Conservation (phyloP, 352 stramenopile species). For the Pythium dissimile region DNA sequence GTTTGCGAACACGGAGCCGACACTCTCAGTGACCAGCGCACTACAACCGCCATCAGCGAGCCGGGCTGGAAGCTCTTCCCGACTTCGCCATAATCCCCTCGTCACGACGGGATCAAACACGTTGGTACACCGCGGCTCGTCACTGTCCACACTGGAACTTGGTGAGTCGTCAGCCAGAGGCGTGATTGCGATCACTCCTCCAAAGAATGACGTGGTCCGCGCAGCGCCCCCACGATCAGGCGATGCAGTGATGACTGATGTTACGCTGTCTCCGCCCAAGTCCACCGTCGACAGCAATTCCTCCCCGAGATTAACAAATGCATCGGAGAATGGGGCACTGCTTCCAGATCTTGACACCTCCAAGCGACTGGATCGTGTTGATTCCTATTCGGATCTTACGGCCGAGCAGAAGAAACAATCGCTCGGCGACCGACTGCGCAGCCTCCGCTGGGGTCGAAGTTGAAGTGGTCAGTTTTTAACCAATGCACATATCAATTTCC, state of each 20-base stretch:
- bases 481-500: neutral
- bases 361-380: neutral
- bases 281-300: too few relatives aligned
- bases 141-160: conserved; percentile 14
- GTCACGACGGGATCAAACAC: neutral
- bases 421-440: conserved; percentile 31
- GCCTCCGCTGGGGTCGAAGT: conserved; percentile 26
- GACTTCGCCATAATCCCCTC: conserved; percentile 16
- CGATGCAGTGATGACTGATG: conserved; percentile 4
- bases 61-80: neutral
- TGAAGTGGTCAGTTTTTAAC: conserved; percentile 9
- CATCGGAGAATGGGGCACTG: neutral
- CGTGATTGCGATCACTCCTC: conserved; percentile 8
- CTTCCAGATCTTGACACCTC: neutral
- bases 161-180: neutral
- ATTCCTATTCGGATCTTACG: neutral
- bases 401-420: conserved; percentile 26
- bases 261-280: conserved; percentile 10
- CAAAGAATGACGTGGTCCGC: neutral
- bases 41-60: neutral
- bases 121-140: conserved; percentile 7
- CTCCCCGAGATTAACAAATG: neutral
- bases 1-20: neutral
- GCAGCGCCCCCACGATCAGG: neutral
- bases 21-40: neutral